Evolutionary conservation across 371 early-diverging fungal genomes (phyloP).

Genomic region (Nematocida ausubeli): DNA sequence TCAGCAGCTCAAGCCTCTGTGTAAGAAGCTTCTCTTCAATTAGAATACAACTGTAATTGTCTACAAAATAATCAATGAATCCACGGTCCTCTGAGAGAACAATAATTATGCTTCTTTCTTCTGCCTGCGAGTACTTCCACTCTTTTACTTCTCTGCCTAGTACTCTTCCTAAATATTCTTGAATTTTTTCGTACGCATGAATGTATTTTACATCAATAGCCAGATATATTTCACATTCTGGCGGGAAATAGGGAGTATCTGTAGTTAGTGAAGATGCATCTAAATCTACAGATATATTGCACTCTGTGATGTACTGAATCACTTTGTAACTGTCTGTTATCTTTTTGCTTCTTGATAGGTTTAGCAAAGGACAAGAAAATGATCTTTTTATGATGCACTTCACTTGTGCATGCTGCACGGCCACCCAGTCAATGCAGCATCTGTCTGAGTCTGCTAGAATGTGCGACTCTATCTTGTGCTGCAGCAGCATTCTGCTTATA

Average conservation of each 20-base stretch:
- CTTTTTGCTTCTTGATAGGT: conserved; percentile 16
- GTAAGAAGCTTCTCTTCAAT: neutral
- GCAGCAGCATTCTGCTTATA: neutral
- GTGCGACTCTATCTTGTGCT: neutral
- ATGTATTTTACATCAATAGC: conserved; percentile 23
- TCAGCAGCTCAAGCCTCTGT: neutral
- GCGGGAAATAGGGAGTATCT: neutral
- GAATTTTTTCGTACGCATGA: neutral
- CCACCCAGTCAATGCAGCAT: conserved; percentile 55
- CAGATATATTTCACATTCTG: neutral
- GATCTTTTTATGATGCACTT: conserved; percentile 31
- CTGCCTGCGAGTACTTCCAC: conserved; percentile 9
- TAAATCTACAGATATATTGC: neutral
- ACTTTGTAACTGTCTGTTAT: neutral
- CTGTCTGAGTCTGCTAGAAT: conserved; percentile 54
- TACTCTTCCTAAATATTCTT: neutral
- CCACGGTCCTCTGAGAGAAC: conserved; percentile 34
- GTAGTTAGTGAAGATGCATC: neutral
- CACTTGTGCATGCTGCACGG: conserved; percentile 10
- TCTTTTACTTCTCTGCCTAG: neutral
- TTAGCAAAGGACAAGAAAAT: conserved; percentile 44
- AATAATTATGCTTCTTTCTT: neutral
- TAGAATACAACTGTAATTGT: conserved; percentile 5
- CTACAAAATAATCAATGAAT: conserved; percentile 45
- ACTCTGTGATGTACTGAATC: neutral